Evolutionary conservation across 1,284 basidiomycete species (phyloP), one percentile per base, ranked within the genome.

Genomic region (Leccinum pseudoinsigne): DNA sequence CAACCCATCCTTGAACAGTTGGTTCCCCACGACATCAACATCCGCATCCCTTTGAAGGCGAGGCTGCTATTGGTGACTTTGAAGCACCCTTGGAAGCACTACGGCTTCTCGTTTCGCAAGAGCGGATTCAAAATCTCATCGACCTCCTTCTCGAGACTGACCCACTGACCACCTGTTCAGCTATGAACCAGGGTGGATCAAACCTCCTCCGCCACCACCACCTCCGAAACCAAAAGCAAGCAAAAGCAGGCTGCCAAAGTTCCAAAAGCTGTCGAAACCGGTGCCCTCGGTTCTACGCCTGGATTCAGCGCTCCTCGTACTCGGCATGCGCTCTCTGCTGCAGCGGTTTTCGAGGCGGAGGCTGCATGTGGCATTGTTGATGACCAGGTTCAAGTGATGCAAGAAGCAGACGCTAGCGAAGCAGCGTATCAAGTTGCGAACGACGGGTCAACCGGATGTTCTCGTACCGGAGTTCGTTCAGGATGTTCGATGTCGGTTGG

Each of bases 401-500:
- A 53, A n/a, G 70, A 67, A 60, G 57, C 42, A n/a, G 58, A 12
- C 55, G 42, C n/a, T 34, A 64, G 53, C 36, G 73, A 74, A 21
- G 50, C 47, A 63, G 45, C 14, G 42, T 50, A n/a, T 2, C 51
- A 72, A 69, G 40, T 28, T 55, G 47, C 72, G 68, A 16, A 40
- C 45, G 38, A 34, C 63, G 3, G 74, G 76, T 16, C 78, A 77
- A 45, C 68, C 78, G 8, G 82, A 70, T 60, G 78, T 67, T 9
- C 82, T 84, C n/a, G 80, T 79, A 83, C 55, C 82, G 85, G 66
- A 85, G 86, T 61, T 90, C 90, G 45, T 97, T 97, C 81, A 85
- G 81, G 71, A 79, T 89, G 77, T 97, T 97, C 78, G 89, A 97
- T 67, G 79, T 82, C 21, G 95, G 95, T 2, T 97, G 95, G 95